phyloP scores from a whole-genome alignment of 2,329 filamentous ascomycete species.

The Aspergillus tanneri region DNA sequence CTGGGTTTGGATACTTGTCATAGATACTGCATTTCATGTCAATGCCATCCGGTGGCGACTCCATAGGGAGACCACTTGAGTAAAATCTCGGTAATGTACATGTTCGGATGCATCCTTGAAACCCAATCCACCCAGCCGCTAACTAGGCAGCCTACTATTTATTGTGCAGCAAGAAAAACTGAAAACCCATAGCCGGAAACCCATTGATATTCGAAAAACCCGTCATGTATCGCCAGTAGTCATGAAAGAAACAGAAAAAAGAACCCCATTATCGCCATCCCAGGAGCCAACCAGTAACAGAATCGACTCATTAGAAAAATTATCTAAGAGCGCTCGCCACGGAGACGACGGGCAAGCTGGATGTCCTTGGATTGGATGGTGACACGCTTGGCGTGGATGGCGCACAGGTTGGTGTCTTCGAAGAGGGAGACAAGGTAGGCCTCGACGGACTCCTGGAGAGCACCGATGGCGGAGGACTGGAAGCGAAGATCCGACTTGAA shows the following conservation, averaged over 20 bases:
- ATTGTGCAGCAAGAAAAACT: conserved; percentile 28
- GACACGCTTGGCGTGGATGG: conserved; percentile 98
- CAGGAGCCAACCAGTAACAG: conserved; percentile 35
- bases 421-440: conserved; percentile 98
- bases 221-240: conserved; percentile 47
- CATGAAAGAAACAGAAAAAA: conserved; percentile 38
- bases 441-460: conserved; percentile 97
- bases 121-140: conserved; percentile 30
- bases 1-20: conserved; percentile 23
- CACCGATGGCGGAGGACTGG: conserved; percentile 97
- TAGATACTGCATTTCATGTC: conserved; percentile 35
- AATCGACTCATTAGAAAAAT: conserved; percentile 27
- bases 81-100: conserved; percentile 37
- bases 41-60: conserved; percentile 36
- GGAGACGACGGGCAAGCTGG: conserved; percentile 90
- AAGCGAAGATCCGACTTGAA: conserved; percentile 95
- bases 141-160: conserved; percentile 32
- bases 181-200: conserved; percentile 39
- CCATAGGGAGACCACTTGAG: conserved; percentile 29
- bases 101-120: conserved; percentile 30
- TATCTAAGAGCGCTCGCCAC: conserved; percentile 81
- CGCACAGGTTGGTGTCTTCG: conserved; percentile 97
- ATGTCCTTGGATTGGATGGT: conserved; percentile 95
- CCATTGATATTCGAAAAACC: conserved; percentile 43
- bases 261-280: conserved; percentile 44